These are phyloP conservation scores for Alternaria longipes DNA, from an alignment of 2,329 filamentous ascomycete genomes.

Conservation along the genomic window DNA sequence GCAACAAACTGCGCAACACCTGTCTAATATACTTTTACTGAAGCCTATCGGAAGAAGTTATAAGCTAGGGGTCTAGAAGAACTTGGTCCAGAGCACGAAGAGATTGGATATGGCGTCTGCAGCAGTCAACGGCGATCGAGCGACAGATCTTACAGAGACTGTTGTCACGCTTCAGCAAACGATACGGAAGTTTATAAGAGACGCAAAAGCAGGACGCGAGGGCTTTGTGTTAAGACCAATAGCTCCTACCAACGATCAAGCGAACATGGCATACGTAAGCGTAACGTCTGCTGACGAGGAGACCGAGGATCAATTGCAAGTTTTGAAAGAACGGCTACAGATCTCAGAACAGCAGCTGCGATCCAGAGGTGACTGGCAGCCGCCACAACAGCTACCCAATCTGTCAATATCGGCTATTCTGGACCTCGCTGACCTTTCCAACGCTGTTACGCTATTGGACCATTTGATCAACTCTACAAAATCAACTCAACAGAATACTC, in stretches of 20 bases:
- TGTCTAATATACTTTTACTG: not conserved
- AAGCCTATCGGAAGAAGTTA: not conserved
- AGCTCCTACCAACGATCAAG: not conserved
- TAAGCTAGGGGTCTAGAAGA: not conserved
- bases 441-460: conserved; percentile 19
- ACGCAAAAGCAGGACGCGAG: not conserved
- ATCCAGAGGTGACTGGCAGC: conserved; percentile 17
- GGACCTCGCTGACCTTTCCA: conserved; percentile 22
- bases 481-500: conserved; percentile 1
- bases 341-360: conserved; percentile 6
- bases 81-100: not conserved
- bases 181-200: not conserved
- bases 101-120: conserved; percentile 2
- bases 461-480: conserved; percentile 12
- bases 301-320: not conserved
- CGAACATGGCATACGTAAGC: not conserved
- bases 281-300: not conserved
- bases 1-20: not conserved
- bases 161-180: conserved; percentile 3
- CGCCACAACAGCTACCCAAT: not conserved
- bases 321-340: conserved; percentile 8
- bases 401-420: conserved; percentile 11
- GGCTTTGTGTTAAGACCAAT: not conserved
- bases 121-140: conserved; percentile 2
- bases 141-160: conserved; percentile 3